Conservation (phyloP, 352 stramenopile genomes). For the Globisporangium canariense region DNA sequence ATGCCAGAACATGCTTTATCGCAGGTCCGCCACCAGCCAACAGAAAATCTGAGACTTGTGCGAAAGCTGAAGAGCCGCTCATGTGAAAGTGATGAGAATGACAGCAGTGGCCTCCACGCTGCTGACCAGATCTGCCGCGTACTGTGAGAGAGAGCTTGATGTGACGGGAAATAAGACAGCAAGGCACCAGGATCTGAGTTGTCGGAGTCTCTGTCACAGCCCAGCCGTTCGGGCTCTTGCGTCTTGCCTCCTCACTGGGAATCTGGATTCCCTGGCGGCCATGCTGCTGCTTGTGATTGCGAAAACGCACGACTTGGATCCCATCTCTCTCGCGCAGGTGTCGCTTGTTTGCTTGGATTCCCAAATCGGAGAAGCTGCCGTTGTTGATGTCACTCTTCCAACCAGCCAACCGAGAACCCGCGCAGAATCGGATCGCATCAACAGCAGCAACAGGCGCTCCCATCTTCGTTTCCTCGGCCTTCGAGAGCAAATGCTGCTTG, state of each 20-base stretch:
- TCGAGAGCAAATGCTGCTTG: not conserved
- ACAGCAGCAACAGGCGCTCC: conserved; percentile 4
- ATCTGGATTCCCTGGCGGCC: not conserved
- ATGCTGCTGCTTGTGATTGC: not conserved
- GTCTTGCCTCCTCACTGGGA: not conserved
- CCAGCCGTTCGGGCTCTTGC: not conserved
- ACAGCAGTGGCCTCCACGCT: conserved; percentile 4
- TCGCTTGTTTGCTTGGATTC: not conserved
- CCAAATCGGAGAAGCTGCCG: not conserved
- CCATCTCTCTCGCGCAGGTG: conserved; percentile 5
- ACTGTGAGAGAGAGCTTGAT: not conserved
- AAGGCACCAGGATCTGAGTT: not conserved
- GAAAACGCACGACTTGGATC: conserved; percentile 3
- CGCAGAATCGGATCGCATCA: conserved; percentile 1
- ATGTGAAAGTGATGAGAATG: not conserved
- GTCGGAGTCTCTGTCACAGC: not conserved
- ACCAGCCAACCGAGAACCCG: not conserved
- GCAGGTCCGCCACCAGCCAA: not conserved
- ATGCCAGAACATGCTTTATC: not conserved
- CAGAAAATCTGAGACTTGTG: not conserved
- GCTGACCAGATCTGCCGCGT: not conserved
- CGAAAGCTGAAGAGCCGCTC: not conserved
- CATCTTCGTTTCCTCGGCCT: conserved; percentile 5
- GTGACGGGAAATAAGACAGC: not conserved
- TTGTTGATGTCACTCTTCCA: conserved; percentile 2